Evolutionary conservation across 1,139 yeast species (phyloP), one percentile per base, ranked within the genome.

Genomic region (Torulaspora pretoriensis): DNA sequence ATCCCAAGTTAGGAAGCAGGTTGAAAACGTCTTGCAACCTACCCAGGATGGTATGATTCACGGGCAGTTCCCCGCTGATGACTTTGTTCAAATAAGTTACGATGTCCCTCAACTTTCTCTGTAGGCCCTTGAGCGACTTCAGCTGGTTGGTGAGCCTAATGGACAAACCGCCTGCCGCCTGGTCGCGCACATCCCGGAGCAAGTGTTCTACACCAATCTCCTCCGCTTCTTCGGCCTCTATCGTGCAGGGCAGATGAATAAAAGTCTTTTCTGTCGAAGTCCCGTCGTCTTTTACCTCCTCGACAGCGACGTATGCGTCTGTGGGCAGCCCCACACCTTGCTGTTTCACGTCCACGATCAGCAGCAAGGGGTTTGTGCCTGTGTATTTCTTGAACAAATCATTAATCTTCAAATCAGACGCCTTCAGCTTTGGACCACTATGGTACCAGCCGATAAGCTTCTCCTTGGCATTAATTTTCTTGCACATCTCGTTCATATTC

Each of bases 141-240:
- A 92, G 78, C 60, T 90, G 96, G 62, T 85, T 85, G 13, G 97
- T 88, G 45, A 92, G 81, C 62, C 83, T 80, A 43, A 90, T 78
- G 2, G 97, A 83, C 52, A 94, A 75, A 40, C 86, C 83, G 10
- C 98, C 98, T 8, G 96, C 95, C 7, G 97, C 97, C 58, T 90
- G 97, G 64, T 92, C 97, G 59, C 97, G 80, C 31, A 89, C 88
- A 61, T 94, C 98, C 60, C 97, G 81, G 53, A 94, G 71, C 51
- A 94, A 70, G 63, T 94, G 99, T 65, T 94, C 99, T 8, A 94
- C 99, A 51, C 98, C 98, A 57, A 94, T 94, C 68, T 94, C 99
- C 68, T 94, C 98, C 2, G 98, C 98, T 65, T 94, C 98, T 65
- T 94, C 98, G 3, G 99, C 99, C 63, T 88, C 95, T 53, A 94